Percentiles rank a stretch among this genome's conserved stretches.
Conservation (phyloP, 345 rosid genomes). For the Erucastrum elatum region DNA sequence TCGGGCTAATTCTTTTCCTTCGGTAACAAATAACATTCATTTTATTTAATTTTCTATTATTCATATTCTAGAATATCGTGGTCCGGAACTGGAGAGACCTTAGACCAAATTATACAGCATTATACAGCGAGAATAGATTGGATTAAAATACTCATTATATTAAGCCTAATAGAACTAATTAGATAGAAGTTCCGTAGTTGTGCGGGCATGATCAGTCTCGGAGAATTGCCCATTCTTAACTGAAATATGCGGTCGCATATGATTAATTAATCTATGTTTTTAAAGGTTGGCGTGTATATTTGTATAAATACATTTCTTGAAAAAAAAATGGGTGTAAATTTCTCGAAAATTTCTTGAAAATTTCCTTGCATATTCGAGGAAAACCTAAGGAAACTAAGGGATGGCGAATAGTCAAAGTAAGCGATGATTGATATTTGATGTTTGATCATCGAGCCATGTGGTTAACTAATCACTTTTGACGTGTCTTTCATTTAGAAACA, state of each 20-base stretch:
- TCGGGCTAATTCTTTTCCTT: background rate
- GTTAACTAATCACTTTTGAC: constrained; percentile 3
- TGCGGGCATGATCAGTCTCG: background rate
- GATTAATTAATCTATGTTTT: background rate
- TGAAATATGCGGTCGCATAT: background rate
- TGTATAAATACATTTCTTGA: background rate
- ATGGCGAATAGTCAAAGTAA: constrained; percentile 31
- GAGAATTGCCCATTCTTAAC: background rate
- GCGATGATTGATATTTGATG: constrained; percentile 12
- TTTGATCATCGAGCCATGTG: constrained; percentile 19
- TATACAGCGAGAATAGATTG: too few species aligned
- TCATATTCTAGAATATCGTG: too few species aligned
- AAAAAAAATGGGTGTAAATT: background rate
- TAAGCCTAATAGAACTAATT: background rate
- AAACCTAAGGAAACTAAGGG: constrained; percentile 2
- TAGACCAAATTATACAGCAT: too few species aligned
- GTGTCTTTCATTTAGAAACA: background rate
- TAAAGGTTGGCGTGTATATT: background rate
- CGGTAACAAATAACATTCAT: background rate
- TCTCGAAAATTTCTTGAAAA: background rate
- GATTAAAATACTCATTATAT: too few species aligned
- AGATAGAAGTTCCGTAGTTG: background rate
- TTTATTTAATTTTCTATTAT: too few species aligned
- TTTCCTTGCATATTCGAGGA: constrained; percentile 24
- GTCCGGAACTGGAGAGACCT: too few species aligned